Evolutionary conservation across 108 stramenopile genomes (phyloP).

Genomic region (Cyclotella cryptica): DNA sequence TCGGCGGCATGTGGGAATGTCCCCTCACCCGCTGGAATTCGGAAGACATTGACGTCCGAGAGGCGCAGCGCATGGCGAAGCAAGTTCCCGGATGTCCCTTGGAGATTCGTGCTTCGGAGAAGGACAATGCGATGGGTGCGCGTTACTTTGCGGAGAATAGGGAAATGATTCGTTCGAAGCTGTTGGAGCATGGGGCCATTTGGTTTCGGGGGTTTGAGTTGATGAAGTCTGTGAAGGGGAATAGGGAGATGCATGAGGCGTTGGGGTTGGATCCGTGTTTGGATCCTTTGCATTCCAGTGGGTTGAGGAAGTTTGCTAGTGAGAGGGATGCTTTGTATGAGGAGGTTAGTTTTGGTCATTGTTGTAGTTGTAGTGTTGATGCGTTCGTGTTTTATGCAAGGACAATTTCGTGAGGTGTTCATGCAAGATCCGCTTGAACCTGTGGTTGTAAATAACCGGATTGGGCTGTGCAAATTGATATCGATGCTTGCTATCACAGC

Average conservation of each 20-base stretch:
- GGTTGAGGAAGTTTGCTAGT: conserved; percentile 89
- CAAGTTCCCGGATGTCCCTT: conserved; percentile 68
- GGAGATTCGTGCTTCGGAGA: conserved; percentile 67
- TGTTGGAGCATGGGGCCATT: conserved; percentile 82
- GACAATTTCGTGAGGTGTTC: no score
- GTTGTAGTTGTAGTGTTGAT: neutral
- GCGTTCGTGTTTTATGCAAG: no score
- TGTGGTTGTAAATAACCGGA: no score
- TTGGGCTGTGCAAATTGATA: no score
- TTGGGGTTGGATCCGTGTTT: conserved; percentile 87
- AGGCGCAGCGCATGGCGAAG: conserved; percentile 70
- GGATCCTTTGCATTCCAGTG: conserved; percentile 91
- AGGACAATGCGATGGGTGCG: conserved; percentile 73
- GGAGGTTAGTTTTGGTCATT: conserved; percentile 63
- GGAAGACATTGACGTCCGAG: conserved; percentile 65
- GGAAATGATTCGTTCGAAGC: conserved; percentile 65
- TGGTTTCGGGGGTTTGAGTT: conserved; percentile 92
- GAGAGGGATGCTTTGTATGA: conserved; percentile 92
- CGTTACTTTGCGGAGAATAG: conserved; percentile 72
- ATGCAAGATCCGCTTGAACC: no score
- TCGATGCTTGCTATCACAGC: no score
- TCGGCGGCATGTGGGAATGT: conserved; percentile 88
- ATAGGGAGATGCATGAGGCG: conserved; percentile 84
- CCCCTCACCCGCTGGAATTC: conserved; percentile 89
- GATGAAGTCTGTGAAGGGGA: conserved; percentile 74